Evolutionary conservation across 2,329 filamentous ascomycete genomes (phyloP).

Genomic region (Ceratocystis eucalypticola): DNA sequence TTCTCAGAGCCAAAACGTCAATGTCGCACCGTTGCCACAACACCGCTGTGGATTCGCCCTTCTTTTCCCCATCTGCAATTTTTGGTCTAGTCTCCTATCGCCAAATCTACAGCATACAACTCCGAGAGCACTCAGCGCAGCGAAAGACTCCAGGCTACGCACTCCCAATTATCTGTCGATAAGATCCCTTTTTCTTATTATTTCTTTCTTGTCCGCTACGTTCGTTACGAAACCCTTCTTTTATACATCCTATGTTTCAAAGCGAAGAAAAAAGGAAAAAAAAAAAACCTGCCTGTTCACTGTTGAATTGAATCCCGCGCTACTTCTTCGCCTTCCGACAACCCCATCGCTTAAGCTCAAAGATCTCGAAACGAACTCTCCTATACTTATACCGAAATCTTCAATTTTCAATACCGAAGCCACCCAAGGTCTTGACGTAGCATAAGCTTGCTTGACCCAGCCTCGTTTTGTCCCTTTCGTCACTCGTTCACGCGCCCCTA

Average conservation of each 20-base stretch:
- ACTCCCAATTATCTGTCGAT: too few species aligned
- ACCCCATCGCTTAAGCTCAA: not conserved
- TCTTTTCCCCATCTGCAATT: not conserved
- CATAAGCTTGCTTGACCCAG: not conserved
- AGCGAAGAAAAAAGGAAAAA: not conserved
- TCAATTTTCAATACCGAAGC: not conserved
- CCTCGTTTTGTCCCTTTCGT: not conserved
- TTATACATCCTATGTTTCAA: not conserved
- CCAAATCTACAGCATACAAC: not conserved
- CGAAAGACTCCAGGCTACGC: not conserved
- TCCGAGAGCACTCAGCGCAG: not conserved
- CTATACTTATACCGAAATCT: not conserved
- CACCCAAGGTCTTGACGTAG: not conserved
- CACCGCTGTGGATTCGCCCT: not conserved
- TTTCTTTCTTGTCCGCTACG: not conserved
- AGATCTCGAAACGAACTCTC: not conserved
- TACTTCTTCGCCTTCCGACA: not conserved
- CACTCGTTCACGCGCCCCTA: not conserved
- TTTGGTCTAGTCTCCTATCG: not conserved
- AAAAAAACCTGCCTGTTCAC: not conserved
- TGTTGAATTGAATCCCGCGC: not conserved
- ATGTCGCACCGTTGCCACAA: slow-evolving; percentile 1
- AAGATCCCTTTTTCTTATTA: not conserved
- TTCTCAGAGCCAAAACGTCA: not conserved
- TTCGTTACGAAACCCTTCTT: not conserved